These are phyloP conservation scores for Tubosaeta brunneosetosa DNA, from an alignment of 768 basidiomycete genomes.

Conservation along the genomic window DNA sequence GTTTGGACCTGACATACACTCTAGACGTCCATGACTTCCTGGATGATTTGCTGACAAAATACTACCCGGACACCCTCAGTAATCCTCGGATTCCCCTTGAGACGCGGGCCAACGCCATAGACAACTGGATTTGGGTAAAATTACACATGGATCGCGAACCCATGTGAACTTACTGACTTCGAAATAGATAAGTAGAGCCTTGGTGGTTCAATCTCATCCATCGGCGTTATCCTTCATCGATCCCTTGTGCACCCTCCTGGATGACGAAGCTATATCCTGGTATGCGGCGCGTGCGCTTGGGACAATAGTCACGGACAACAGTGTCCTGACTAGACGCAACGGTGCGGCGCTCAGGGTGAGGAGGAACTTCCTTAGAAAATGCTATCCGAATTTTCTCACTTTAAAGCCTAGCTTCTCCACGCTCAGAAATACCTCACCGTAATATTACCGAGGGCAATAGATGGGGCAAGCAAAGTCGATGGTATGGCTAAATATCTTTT, in stretches of 20 bases:
- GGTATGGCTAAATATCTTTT: conserved; percentile 33
- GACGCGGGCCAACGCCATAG: conserved; percentile 49
- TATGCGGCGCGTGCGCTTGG: conserved; percentile 77
- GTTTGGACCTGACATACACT: neutral
- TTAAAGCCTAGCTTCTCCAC: conserved; percentile 53
- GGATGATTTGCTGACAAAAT: conserved; percentile 37
- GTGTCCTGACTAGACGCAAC: conserved; percentile 70
- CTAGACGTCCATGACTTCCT: conserved; percentile 48
- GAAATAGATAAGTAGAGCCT: conserved; percentile 67
- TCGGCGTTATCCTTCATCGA: conserved; percentile 53
- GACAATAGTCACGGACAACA: conserved; percentile 55
- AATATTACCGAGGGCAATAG: conserved; percentile 71
- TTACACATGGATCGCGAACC: neutral
- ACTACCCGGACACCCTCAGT: conserved; percentile 48
- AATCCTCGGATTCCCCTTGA: conserved; percentile 28
- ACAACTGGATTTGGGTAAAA: conserved; percentile 67
- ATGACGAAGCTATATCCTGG: conserved; percentile 59
- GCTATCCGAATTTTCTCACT: neutral
- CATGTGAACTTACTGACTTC: neutral
- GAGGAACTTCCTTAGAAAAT: neutral
- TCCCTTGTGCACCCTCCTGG: conserved; percentile 64
- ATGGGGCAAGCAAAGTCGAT: conserved; percentile 51
- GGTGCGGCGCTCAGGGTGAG: conserved; percentile 73
- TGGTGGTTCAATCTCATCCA: conserved; percentile 71
- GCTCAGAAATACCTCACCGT: conserved; percentile 70